Evolutionary conservation across 2,329 filamentous ascomycete species (phyloP).

Genomic region (Xylaria sp.): DNA sequence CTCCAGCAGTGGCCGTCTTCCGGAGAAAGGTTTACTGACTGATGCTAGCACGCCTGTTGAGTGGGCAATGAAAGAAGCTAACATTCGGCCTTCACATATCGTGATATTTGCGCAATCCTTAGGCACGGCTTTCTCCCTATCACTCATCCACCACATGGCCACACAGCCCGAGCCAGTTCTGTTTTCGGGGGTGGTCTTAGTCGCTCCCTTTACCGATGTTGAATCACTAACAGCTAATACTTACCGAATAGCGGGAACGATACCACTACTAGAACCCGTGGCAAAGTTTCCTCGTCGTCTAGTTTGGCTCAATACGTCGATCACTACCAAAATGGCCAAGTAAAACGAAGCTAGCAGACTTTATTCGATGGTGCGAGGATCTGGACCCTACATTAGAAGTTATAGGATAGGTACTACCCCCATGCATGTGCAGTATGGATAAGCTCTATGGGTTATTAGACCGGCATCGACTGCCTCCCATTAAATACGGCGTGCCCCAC

Average conservation of each 20-base stretch:
- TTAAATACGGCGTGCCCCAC: too few species aligned
- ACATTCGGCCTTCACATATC: conserved; percentile 64
- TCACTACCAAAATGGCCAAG: conserved; percentile 62
- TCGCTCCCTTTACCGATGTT: conserved; percentile 67
- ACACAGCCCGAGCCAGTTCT: conserved; percentile 50
- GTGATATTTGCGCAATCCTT: conserved; percentile 69
- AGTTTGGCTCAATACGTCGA: conserved; percentile 57
- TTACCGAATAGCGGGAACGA: conserved; percentile 64
- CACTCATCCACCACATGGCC: conserved; percentile 49
- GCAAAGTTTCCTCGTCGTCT: conserved; percentile 59
- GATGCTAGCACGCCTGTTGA: conserved; percentile 64
- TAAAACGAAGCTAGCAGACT: conserved; percentile 59
- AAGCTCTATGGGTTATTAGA: too few species aligned
- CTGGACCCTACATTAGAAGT: too few species aligned
- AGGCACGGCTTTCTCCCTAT: conserved; percentile 59
- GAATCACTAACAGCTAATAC: conserved; percentile 64
- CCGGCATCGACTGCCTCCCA: too few species aligned
- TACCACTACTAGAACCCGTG: conserved; percentile 65
- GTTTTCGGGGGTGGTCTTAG: conserved; percentile 65
- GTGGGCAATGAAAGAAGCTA: conserved; percentile 63
- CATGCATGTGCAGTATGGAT: too few species aligned
- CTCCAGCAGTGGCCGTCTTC: conserved; percentile 61
- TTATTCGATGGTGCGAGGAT: conserved; percentile 53
- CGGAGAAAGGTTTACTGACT: conserved; percentile 62
- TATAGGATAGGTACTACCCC: too few species aligned